phyloP scores from a whole-genome alignment of 805 yeast species.

The Sugiyamaella valdiviana region DNA sequence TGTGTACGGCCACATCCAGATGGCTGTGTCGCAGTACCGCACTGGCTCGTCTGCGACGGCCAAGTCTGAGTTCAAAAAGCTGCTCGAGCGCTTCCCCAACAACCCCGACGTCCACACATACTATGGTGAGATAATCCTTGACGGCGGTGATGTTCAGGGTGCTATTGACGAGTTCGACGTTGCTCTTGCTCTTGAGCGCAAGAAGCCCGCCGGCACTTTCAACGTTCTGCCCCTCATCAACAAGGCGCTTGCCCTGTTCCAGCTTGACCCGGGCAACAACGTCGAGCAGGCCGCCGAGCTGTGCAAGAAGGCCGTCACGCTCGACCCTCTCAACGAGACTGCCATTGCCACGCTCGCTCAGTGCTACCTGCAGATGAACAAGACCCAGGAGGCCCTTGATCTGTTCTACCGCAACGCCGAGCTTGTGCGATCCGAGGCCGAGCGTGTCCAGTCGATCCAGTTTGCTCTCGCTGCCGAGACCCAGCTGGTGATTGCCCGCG shows the following conservation, averaged over 20 bases:
- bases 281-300: conserved; percentile 55
- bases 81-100: conserved; percentile 61
- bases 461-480: conserved; percentile 89
- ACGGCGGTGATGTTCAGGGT: conserved; percentile 60
- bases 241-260: conserved; percentile 61
- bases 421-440: conserved; percentile 77
- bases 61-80: conserved; percentile 15
- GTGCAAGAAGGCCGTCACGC: conserved; percentile 66
- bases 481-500: conserved; percentile 58
- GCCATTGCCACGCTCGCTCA: conserved; percentile 92
- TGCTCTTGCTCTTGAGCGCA: conserved; percentile 69
- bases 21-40: conserved; percentile 88
- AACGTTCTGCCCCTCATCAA: conserved; percentile 88
- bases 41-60: conserved; percentile 35
- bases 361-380: conserved; percentile 74
- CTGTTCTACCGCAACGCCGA: conserved; percentile 78
- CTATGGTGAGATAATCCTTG: conserved; percentile 89
- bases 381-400: conserved; percentile 71
- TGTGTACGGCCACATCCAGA: conserved; percentile 81
- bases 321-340: conserved; percentile 84
- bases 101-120: conserved; percentile 91
- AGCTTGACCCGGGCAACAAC: conserved; percentile 34
- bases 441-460: conserved; percentile 83
- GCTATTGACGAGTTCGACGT: conserved; percentile 82
- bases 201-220: conserved; percentile 54